A percentile compares a stretch with the other conserved stretches of the same genome.
phyloP scores from a whole-genome alignment of 2,329 filamentous ascomycete genomes.

The Cladosporium oxysporum region DNA sequence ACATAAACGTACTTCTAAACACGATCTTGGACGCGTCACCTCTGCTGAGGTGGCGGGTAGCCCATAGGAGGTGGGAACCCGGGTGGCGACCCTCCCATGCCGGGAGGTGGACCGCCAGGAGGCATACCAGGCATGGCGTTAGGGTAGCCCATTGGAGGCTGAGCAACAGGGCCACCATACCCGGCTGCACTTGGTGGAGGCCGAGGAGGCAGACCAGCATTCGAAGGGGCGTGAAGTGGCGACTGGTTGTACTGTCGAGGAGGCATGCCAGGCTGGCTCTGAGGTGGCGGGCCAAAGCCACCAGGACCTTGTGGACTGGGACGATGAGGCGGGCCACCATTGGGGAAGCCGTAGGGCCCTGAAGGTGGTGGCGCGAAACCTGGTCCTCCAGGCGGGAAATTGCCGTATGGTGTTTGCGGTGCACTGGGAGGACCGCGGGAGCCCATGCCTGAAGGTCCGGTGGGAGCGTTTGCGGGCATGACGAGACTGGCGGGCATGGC shows the following conservation, averaged over 20 bases:
- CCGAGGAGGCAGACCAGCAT: slow-evolving; percentile 64
- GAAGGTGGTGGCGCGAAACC: slow-evolving; percentile 23
- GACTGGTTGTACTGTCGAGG: slow-evolving; percentile 39
- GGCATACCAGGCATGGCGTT: slow-evolving; percentile 43
- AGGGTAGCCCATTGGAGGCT: slow-evolving; percentile 35
- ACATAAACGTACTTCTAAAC: not conserved
- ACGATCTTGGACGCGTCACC: not conserved
- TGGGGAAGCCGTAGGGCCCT: slow-evolving; percentile 14
- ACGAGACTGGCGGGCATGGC: slow-evolving; percentile 75
- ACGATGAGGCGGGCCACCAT: slow-evolving; percentile 15
- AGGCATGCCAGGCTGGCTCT: slow-evolving; percentile 31
- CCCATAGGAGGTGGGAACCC: slow-evolving; percentile 2
- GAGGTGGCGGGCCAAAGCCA: slow-evolving; percentile 28
- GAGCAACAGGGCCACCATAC: slow-evolving; percentile 61
- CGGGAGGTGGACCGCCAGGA: slow-evolving; percentile 46
- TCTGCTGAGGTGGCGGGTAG: slow-evolving; percentile 12
- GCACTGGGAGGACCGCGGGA: slow-evolving; percentile 40
- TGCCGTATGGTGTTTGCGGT: slow-evolving; percentile 33
- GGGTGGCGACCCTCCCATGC: not conserved
- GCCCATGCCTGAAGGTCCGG: slow-evolving; percentile 47
- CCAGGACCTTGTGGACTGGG: slow-evolving; percentile 25
- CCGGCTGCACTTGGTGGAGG: slow-evolving; percentile 69
- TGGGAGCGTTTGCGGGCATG: slow-evolving; percentile 43
- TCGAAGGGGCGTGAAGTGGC: slow-evolving; percentile 61
- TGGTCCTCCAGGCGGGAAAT: slow-evolving; percentile 24